Base-by-base conservation (phyloP, 148 eudicot species). In the Dysphania ambrosioides region DNA sequence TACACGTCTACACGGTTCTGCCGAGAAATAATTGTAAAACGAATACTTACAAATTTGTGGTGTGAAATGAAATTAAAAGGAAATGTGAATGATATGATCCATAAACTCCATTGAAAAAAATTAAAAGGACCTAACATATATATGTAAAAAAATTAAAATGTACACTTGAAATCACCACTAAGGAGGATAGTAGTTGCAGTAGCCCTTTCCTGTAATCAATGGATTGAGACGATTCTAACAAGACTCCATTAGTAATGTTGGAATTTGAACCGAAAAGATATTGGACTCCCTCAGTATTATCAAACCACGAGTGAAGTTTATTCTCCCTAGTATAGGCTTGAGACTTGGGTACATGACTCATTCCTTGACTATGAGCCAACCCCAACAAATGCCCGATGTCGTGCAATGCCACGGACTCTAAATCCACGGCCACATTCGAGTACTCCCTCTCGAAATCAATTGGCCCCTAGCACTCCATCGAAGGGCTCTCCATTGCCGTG, bases 401-500 rank as follows among this genome's bases (percentile, higher is more conserved):
- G 66, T 93, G 98, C 32, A 84, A 77, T 15, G 90, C 98, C 24
- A 93, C 96, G 1, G 93, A 88, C 73, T 93, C 98, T 82, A 93
- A 80, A 75, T 93, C 98, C 8, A 93, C 75, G 0, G 98, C 98
- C n/a, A 79, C 83, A 6, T 26, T 13, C 6, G 93, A 84, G 10
- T 67, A 61, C 79, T 89, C 88, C 60, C 6, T 35, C 18, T 69
- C 74, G 26, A 87, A 84, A 74, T 89, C 91, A 21, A 89, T 88
- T 26, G 92, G 87, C 81, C n/a, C 97, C 97, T 3, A 92, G 74
- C 0, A 87, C 97, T 30, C 97, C 97, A 66, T 92, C 97, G 47
- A 92, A 92, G 7, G 91, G 79, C 75, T 92, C 97, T 7, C 91
- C 96, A n/a, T 92, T 96, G 0, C 93, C 96, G 63, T 92, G 97